Evolutionary conservation across 805 yeast species (phyloP).

Genomic region (Torulaspora gathmanii): DNA sequence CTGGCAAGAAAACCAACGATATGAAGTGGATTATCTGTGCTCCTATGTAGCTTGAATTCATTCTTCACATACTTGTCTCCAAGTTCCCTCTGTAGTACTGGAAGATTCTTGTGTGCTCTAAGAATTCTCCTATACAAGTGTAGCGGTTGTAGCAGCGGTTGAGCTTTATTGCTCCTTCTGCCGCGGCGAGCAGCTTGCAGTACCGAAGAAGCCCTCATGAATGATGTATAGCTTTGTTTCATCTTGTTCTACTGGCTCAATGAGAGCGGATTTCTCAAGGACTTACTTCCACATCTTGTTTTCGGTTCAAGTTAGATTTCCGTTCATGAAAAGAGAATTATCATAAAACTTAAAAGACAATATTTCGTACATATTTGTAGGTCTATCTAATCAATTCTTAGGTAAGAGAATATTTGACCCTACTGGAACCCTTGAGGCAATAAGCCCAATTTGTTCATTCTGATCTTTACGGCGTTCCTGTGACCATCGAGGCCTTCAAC

Average conservation of each 20-base stretch:
- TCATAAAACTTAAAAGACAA: neutral
- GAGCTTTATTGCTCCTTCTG: constrained; percentile 11
- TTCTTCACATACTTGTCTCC: constrained; percentile 88
- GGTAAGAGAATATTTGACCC: no score
- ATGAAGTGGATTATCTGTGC: constrained; percentile 82
- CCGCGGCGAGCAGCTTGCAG: constrained; percentile 13
- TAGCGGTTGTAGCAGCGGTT: constrained; percentile 78
- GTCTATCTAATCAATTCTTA: constrained; percentile 3
- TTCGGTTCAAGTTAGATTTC: neutral
- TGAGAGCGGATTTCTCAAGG: no score
- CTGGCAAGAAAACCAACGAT: constrained; percentile 88
- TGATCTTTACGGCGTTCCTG: constrained; percentile 91
- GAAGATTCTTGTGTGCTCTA: constrained; percentile 71
- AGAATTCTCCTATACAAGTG: constrained; percentile 72
- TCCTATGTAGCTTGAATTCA: constrained; percentile 82
- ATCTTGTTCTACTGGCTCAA: neutral
- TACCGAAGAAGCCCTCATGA: constrained; percentile 8
- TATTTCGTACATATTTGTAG: neutral
- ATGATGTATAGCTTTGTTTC: neutral
- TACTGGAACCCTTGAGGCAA: constrained; percentile 36
- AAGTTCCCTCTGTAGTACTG: constrained; percentile 61
- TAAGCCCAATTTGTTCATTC: constrained; percentile 78
- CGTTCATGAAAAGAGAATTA: neutral
- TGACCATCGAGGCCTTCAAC: constrained; percentile 98
- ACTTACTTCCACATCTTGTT: no score